Conservation (phyloP, 2,329 filamentous ascomycete genomes). For the Alternaria conjuncta region DNA sequence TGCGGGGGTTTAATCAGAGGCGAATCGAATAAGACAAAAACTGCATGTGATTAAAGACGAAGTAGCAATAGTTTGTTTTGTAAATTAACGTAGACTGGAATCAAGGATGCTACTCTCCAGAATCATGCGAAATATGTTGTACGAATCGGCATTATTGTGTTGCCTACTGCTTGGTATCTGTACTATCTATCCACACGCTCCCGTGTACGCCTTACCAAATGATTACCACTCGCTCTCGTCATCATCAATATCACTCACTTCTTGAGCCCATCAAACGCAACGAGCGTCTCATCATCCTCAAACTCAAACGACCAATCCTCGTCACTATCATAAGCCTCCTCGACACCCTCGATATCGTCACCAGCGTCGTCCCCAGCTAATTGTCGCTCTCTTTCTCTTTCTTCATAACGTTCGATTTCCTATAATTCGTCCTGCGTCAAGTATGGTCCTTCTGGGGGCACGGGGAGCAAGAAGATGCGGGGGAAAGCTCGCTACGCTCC, state of each 20-base stretch:
- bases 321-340: slow-evolving; percentile 12
- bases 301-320: slow-evolving; percentile 12
- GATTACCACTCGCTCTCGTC: slow-evolving; percentile 4
- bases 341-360: slow-evolving; percentile 5
- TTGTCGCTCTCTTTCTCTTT: not conserved
- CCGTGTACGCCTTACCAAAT: not conserved
- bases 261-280: not conserved
- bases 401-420: slow-evolving; percentile 2
- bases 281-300: slow-evolving; percentile 1
- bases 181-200: not conserved
- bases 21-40: not conserved
- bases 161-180: slow-evolving; percentile 18
- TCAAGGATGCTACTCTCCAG: not conserved
- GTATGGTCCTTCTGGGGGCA: not conserved
- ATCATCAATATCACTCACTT: not conserved
- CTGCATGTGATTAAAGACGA: not conserved
- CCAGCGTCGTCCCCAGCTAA: slow-evolving; percentile 11
- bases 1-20: not conserved
- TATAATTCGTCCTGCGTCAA: slow-evolving; percentile 1
- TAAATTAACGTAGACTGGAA: not conserved
- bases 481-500: slow-evolving; percentile 29
- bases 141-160: not conserved
- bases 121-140: not conserved
- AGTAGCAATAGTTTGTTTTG: not conserved
- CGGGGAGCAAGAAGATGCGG: not conserved